Evolutionary conservation across 1,284 basidiomycete genomes (phyloP), one percentile per base, ranked within the genome.

Genomic region (Moniliophthora roreri): DNA sequence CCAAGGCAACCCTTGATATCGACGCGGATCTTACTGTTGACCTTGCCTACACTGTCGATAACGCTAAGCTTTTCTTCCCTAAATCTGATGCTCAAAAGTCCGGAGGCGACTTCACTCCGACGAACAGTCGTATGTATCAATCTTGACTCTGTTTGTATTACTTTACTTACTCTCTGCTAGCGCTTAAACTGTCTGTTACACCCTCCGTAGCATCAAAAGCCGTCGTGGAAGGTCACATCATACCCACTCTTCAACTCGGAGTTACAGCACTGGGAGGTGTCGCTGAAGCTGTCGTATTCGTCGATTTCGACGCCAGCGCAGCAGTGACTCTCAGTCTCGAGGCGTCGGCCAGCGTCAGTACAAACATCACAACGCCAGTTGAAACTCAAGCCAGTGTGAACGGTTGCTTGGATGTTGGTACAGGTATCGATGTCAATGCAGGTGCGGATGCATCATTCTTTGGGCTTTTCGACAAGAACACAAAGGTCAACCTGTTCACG

Each of bases 221-320:
- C 13, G 62, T 63, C 13, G 51, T 77, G 23, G 62, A 67, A n/a
- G 74, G 70, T 3, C 74, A 78, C 57, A 56, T 79, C 32, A 76
- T 75, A 46, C 77, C 77, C 9, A 62, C 63, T 26, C 47, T 78
- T 39, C 64, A 70, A 16, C 63, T 77, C 44, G 75, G 72, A 9
- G 50, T 80, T 23, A 57, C 51, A 21, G 74, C 69, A 1, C 60
- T 78, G 20, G 67, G 57, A n/a, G 69, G 65, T 23, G 40, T 61
- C 5, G 71, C 66, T 2, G 56, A 65, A 4, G 71, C 75, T 5
- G 67, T 62, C 6, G 61, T 77, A 40, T 73, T 68, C 60, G 60
- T 79, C 48, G 61, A 71, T 26, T 60, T 78, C 38, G 74, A 77
- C 50, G 67, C 72, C 21, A 65, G 62, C 32, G 69, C 71, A 0